Evolutionary conservation across 148 eudicot genomes (phyloP).

Genomic region (Rhododendron simsii): DNA sequence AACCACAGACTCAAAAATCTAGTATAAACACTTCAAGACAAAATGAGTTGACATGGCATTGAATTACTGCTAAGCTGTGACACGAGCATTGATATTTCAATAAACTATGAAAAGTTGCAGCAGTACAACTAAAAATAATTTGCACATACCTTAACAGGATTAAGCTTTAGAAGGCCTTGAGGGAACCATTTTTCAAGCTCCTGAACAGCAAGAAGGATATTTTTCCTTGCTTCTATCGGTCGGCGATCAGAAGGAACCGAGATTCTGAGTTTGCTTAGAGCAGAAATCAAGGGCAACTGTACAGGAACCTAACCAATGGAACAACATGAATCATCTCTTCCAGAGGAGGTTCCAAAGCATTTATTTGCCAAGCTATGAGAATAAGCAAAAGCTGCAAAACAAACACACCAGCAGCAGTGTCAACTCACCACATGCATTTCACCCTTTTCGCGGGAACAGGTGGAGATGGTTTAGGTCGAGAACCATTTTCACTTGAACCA

Average conservation of each 20-base stretch:
- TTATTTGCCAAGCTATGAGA: slow-evolving; percentile 3
- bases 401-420: slow-evolving; percentile 1
- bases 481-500: slow-evolving; percentile 80
- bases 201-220: slow-evolving; percentile 77
- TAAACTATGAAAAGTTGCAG: background rate
- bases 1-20: background rate
- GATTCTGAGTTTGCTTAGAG: slow-evolving; percentile 79
- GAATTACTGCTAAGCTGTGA: background rate
- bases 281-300: slow-evolving; percentile 75
- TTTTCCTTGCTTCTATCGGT: slow-evolving; percentile 83
- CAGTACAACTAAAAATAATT: background rate
- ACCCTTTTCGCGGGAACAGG: slow-evolving; percentile 95
- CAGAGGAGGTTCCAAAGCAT: slow-evolving; percentile 1
- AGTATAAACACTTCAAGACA: background rate
- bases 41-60: background rate
- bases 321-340: slow-evolving; percentile 4
- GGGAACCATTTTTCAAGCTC: slow-evolving; percentile 84
- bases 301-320: slow-evolving; percentile 72
- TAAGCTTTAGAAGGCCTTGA: slow-evolving; percentile 91
- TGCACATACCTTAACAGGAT: slow-evolving; percentile 77
- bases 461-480: slow-evolving; percentile 89
- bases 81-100: background rate
- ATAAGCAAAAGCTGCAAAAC: background rate
- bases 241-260: slow-evolving; percentile 82
- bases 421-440: slow-evolving; percentile 98